Base-by-base conservation (phyloP, 2,329 filamentous ascomycete species). In the Dothiorella sarmentorum region DNA sequence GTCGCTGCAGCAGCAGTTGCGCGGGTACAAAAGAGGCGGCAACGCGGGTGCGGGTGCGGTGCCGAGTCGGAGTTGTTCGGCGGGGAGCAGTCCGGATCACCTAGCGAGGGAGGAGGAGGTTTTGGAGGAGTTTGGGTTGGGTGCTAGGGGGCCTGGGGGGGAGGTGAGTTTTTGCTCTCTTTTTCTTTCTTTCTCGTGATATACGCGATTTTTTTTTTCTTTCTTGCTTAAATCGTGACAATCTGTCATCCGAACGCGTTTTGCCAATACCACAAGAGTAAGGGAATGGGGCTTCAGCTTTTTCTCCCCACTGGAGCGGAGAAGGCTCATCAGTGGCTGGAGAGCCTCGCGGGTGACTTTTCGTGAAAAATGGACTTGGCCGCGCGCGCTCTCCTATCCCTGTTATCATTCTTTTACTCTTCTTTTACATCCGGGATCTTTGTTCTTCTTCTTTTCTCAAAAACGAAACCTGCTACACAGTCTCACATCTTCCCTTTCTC, bases 91-190 rank as follows among this genome's bases (percentile, higher is more conserved):
- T 52, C 64, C 64, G 6, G 62, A 63, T 11, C 49, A 64, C 1
- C 10, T 62, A 13, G 55, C 55, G 0, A 66, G 63, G 10, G 69
- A 71, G 27, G 65, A 67, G 29, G 65, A 67, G 18, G 68, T 66
- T 11, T 63, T 69, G 6, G 66, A 68, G 59, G 67, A 64, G 13
- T 65, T 70, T 61, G 69, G 68, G 59, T 56, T 71, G 42, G 66
- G 65, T 1, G 65, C 10, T 17, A 1, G 64, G 35, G 33, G 13
- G n/a, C n/a, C n/a, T n/a, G n/a, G n/a, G 18, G 20, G 15, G 4
- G 35, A 29, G 35, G 49, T 53, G 65, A 13, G 69, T 67, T 70
- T 71, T 63, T 15, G 65, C 61, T 37, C 56, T 56, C 20, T n/a
- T 49, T 58, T 20, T 49, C 26, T 49, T 47, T 26, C 43, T 37